phyloP scores from a whole-genome alignment of 179 eudicot genomes.

The Corrigiola litoralis region DNA sequence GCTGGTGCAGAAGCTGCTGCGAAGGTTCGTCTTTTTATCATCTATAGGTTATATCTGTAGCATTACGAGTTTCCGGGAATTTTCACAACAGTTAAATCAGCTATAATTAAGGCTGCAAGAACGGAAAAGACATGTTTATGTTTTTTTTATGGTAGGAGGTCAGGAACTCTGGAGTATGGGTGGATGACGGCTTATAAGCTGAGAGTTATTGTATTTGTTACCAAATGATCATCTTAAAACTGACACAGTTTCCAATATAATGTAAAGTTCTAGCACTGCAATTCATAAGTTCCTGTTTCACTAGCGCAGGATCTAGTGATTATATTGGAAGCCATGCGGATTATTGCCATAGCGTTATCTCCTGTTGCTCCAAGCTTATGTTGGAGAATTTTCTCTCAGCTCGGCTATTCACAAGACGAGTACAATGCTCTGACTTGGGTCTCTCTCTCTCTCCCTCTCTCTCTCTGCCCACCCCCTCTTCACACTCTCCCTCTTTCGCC shows the following conservation, averaged over 20 bases:
- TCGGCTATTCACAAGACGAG: conserved; percentile 79
- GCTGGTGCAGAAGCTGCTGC: conserved; percentile 83
- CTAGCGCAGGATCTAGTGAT: conserved; percentile 75
- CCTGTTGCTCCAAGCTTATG: conserved; percentile 78
- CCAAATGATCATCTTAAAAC: no score
- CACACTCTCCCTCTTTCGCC: not conserved
- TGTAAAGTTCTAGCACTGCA: no score
- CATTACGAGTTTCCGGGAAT: not conserved
- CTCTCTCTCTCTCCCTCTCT: conserved; percentile 16
- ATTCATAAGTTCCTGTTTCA: not conserved
- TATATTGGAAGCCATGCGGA: conserved; percentile 87
- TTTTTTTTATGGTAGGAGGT: not conserved
- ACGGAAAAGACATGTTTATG: not conserved
- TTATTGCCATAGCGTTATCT: conserved; percentile 78
- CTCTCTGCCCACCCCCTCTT: not conserved
- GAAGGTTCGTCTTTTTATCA: conserved; percentile 44
- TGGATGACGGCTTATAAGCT: no score
- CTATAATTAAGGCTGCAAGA: not conserved
- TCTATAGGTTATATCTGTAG: not conserved
- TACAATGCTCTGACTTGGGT: conserved; percentile 80
- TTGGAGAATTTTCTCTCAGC: conserved; percentile 79
- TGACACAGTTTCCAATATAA: no score
- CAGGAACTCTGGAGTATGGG: no score
- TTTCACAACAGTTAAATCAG: not conserved
- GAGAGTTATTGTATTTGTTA: no score